Conservation (phyloP, 345 rosid genomes). For the Heritiera littoralis region DNA sequence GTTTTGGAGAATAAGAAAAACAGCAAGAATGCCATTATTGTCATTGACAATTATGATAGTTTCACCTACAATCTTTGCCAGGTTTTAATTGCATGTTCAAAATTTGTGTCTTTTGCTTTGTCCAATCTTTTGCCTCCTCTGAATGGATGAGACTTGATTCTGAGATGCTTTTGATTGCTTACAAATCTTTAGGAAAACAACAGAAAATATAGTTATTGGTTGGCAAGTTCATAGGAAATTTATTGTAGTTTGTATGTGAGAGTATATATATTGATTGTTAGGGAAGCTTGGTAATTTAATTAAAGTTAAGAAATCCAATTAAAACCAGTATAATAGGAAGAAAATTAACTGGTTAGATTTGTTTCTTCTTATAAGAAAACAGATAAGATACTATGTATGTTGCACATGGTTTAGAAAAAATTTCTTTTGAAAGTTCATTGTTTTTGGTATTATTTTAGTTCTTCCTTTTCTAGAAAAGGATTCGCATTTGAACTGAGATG, state of each 20-base stretch:
- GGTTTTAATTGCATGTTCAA: constrained; percentile 41
- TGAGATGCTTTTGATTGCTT: background rate
- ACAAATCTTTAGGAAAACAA: background rate
- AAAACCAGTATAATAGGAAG: background rate
- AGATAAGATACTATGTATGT: background rate
- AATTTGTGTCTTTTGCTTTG: background rate
- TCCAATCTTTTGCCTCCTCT: background rate
- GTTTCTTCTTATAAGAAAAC: background rate
- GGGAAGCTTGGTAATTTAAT: background rate
- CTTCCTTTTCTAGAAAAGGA: background rate
- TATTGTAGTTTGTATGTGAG: background rate
- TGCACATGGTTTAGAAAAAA: background rate
- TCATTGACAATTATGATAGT: constrained; percentile 93
- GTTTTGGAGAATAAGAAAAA: constrained; percentile 29
- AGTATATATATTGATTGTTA: background rate
- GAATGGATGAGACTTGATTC: background rate
- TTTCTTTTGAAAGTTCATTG: background rate
- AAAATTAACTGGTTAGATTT: background rate
- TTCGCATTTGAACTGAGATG: background rate
- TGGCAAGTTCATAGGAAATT: background rate
- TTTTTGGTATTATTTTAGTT: background rate
- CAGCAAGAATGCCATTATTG: constrained; percentile 59
- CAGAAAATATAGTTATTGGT: background rate
- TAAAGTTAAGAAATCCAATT: constrained; percentile 10
- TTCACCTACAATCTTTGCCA: constrained; percentile 96